Conservation (phyloP, 2,329 filamentous ascomycete species). For the Xylaria sp. region DNA sequence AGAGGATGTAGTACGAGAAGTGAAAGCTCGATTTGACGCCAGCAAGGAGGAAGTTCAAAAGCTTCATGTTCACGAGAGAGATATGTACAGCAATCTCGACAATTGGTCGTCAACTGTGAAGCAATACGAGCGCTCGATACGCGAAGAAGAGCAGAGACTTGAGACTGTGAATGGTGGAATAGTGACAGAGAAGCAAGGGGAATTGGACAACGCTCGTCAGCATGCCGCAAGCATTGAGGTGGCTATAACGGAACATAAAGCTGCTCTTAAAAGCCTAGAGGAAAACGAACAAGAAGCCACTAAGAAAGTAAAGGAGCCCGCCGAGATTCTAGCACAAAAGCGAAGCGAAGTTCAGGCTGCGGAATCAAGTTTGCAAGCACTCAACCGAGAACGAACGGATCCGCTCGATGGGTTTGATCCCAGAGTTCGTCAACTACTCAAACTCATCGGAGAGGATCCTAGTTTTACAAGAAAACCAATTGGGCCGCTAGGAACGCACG, state of each 20-base stretch:
- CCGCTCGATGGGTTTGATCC: slow-evolving; percentile 72
- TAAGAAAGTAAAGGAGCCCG: slow-evolving; percentile 44
- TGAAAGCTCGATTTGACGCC: slow-evolving; percentile 63
- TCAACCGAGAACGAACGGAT: slow-evolving; percentile 68
- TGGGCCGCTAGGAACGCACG: slow-evolving; percentile 82
- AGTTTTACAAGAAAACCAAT: slow-evolving; percentile 78
- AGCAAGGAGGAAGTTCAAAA: slow-evolving; percentile 64
- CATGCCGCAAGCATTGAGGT: slow-evolving; percentile 56
- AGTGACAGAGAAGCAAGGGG: slow-evolving; percentile 68
- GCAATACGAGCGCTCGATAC: slow-evolving; percentile 59
- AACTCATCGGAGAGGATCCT: slow-evolving; percentile 73
- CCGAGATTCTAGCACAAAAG: slow-evolving; percentile 56
- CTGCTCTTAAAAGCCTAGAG: slow-evolving; percentile 41
- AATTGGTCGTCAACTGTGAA: slow-evolving; percentile 60
- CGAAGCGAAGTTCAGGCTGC: slow-evolving; percentile 63
- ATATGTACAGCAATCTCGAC: slow-evolving; percentile 69
- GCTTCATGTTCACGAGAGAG: slow-evolving; percentile 71
- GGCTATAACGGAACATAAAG: slow-evolving; percentile 43
- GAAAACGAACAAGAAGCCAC: slow-evolving; percentile 47
- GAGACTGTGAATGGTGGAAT: slow-evolving; percentile 75
- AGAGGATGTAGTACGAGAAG: slow-evolving; percentile 58
- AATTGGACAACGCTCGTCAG: slow-evolving; percentile 68
- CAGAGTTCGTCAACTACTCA: slow-evolving; percentile 71
- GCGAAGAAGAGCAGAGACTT: slow-evolving; percentile 69
- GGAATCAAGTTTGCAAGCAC: slow-evolving; percentile 59